Evolutionary conservation across 768 basidiomycete genomes (phyloP).

Genomic region (Thelephora ganbajun): DNA sequence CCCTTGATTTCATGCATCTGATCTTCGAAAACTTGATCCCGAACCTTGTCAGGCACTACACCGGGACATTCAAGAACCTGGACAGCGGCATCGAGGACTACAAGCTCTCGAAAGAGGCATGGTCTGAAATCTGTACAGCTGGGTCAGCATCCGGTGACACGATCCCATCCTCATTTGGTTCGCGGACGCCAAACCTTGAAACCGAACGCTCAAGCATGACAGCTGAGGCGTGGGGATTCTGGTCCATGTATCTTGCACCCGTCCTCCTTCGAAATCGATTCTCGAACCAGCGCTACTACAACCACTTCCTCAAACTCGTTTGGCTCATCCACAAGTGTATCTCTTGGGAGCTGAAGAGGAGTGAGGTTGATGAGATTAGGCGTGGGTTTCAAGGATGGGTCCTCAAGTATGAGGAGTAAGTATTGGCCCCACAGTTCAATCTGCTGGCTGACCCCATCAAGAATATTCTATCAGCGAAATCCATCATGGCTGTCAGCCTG

Average conservation of each 20-base stretch:
- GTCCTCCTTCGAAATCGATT: slow-evolving; percentile 23
- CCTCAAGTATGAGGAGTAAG: slow-evolving; percentile 23
- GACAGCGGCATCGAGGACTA: slow-evolving; percentile 18
- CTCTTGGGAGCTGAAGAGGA: slow-evolving; percentile 19
- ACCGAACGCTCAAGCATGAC: slow-evolving; percentile 15
- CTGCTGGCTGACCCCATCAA: not conserved
- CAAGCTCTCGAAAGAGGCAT: slow-evolving; percentile 15
- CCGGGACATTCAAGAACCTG: slow-evolving; percentile 26
- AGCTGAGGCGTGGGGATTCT: slow-evolving; percentile 27
- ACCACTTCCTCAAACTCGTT: slow-evolving; percentile 28
- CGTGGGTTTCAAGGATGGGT: slow-evolving; percentile 24
- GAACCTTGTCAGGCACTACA: slow-evolving; percentile 28
- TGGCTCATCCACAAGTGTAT: slow-evolving; percentile 23
- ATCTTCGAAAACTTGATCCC: slow-evolving; percentile 29
- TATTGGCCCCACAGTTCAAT: not conserved
- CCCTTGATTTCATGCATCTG: slow-evolving; percentile 37
- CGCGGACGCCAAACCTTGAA: slow-evolving; percentile 20
- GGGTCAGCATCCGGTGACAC: slow-evolving; percentile 17
- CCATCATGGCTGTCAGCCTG: slow-evolving; percentile 14
- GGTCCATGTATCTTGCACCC: slow-evolving; percentile 25
- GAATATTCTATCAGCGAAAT: slow-evolving; percentile 17
- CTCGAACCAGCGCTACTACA: slow-evolving; percentile 19
- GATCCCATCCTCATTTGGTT: slow-evolving; percentile 26
- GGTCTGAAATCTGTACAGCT: slow-evolving; percentile 27
- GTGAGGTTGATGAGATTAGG: slow-evolving; percentile 15